Evolutionary conservation across 164 flowering plant genomes (phyloP), one percentile per base, ranked within the genome.

Genomic region (Euptelea pleiosperma): DNA sequence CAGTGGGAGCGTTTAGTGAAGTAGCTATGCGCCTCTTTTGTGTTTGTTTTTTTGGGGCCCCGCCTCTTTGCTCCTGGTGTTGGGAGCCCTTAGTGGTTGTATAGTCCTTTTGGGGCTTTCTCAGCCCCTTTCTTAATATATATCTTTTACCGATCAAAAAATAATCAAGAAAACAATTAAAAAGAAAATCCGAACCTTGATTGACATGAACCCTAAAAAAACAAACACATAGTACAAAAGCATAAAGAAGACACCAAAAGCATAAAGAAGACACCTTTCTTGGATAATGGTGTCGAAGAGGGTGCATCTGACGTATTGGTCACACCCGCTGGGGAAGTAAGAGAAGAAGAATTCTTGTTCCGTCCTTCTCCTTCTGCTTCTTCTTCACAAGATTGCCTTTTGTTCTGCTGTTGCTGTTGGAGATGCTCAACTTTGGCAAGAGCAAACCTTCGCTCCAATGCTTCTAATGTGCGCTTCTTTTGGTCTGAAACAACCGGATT

Each of bases 401-500:
- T 60, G 52, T n/a, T 73, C 61, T 72, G 68, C 40, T 75, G 63
- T 60, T 77, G 70, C 25, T 74, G 78, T 30, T 67, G 76, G 25
- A 52, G 72, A 37, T 68, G 53, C 60, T 82, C 84, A 11, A 83
- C 80, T 75, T 84, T 67, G 24, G 85, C 86, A 26, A 52, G 70
- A 9, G 85, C 83, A 53, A 77, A 80, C 43, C 93, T 73, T 33
- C 87, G 76, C 62, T 85, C 86, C 47, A 89, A 44, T 29, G 92
- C 96, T 10, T 82, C 87, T 61, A 78, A 43, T 8, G 84, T 69
- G 2, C 82, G 86, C 42, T 71, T 81, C 66, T 72, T 79, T 59
- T 68, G 80, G 44, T 78, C 75, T 47, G 78, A 63, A 25, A 16
- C 39, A 10, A 14, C 29, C 4, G 57, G 49, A 8, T 35, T 68